These are phyloP conservation scores for Butyriboletus appendiculatus DNA, from an alignment of 1,284 basidiomycete genomes.

Conservation along the genomic window DNA sequence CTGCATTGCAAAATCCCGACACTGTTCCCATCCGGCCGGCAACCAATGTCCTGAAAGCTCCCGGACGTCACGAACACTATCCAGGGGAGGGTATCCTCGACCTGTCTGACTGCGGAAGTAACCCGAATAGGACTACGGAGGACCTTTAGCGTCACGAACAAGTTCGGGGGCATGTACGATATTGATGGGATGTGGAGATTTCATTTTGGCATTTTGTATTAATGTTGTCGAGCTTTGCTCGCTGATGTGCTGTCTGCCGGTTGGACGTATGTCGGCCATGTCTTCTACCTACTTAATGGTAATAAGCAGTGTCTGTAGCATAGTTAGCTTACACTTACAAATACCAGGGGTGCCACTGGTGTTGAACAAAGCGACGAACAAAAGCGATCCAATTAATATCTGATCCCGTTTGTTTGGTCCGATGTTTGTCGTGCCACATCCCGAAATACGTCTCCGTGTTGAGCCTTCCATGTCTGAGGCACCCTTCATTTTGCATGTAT, in stretches of 20 bases:
- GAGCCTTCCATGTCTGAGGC: slow-evolving; percentile 20
- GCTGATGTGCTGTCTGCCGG: neutral
- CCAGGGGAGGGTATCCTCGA: slow-evolving; percentile 19
- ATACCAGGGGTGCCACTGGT: neutral
- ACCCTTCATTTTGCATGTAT: slow-evolving; percentile 53
- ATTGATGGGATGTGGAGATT: neutral
- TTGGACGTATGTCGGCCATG: neutral
- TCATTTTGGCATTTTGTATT: neutral
- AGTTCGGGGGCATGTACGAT: neutral
- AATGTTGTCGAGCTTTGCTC: neutral
- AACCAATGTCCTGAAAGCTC: neutral
- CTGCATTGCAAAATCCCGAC: slow-evolving; percentile 4
- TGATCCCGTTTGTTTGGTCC: slow-evolving; percentile 8
- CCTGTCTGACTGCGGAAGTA: slow-evolving; percentile 1
- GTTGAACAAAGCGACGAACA: neutral
- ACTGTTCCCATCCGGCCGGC: slow-evolving; percentile 1
- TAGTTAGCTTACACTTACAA: neutral
- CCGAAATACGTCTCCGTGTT: slow-evolving; percentile 7
- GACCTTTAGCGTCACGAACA: neutral
- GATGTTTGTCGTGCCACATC: slow-evolving; percentile 12
- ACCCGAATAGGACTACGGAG: neutral
- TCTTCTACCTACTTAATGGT: neutral
- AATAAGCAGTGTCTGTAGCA: neutral
- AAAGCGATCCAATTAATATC: too few species aligned
- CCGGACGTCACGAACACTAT: neutral